phyloP scores from a whole-genome alignment of 2,329 filamentous ascomycete species.

The Mariannaea elegans region DNA sequence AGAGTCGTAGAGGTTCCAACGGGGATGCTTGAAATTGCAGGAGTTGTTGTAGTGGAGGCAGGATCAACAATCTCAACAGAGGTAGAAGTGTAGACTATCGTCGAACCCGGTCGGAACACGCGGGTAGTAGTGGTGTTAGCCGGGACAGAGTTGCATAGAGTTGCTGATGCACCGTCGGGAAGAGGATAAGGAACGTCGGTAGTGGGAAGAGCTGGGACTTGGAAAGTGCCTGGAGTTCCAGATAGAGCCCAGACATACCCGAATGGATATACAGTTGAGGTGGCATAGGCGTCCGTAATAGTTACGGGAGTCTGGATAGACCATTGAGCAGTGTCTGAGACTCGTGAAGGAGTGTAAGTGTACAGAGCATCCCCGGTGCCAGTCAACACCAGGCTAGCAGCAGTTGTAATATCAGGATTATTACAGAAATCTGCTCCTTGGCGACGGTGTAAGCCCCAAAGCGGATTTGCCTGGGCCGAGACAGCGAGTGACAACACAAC shows the following conservation, averaged over 20 bases:
- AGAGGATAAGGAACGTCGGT: slow-evolving; percentile 13
- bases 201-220: slow-evolving; percentile 11
- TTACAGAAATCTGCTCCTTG: slow-evolving; percentile 9
- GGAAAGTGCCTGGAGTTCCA: neutral
- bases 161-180: slow-evolving; percentile 1
- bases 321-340: slow-evolving; percentile 16
- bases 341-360: slow-evolving; percentile 18
- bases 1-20: neutral
- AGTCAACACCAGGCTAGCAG: slow-evolving; percentile 14
- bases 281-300: neutral
- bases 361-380: slow-evolving; percentile 16
- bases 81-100: neutral
- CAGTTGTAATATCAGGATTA: slow-evolving; percentile 5
- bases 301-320: slow-evolving; percentile 7
- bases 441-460: slow-evolving; percentile 5
- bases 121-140: neutral
- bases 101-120: neutral
- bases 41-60: neutral
- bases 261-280: slow-evolving; percentile 19
- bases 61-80: neutral
- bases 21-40: neutral
- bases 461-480: slow-evolving; percentile 12
- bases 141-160: neutral
- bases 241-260: slow-evolving; percentile 21
- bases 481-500: slow-evolving; percentile 7